A percentile compares a stretch with the other conserved stretches of the same genome.
These are phyloP conservation scores for Arachis stenosperma DNA, from an alignment of 306 rosid species.

Conservation along the genomic window DNA sequence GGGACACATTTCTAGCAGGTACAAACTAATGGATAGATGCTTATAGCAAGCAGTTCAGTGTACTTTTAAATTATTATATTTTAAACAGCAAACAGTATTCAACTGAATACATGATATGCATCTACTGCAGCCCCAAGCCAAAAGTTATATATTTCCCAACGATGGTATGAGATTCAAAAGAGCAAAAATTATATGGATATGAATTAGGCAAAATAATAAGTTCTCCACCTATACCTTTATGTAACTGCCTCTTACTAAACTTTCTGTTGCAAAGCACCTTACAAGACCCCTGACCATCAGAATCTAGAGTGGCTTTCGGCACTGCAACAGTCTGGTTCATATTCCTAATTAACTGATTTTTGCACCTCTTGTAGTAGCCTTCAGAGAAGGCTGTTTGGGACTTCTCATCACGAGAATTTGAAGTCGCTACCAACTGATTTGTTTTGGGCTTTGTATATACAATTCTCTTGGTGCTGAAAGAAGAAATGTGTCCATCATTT, in stretches of 20 bases:
- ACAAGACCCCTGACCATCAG: constrained; percentile 48
- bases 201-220: constrained; percentile 26
- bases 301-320: constrained; percentile 49
- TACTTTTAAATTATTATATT: constrained; percentile 27
- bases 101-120: constrained; percentile 13
- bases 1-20: constrained; percentile 23
- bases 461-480: constrained; percentile 57
- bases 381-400: constrained; percentile 59
- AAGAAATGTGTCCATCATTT: constrained; percentile 45
- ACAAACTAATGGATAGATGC: constrained; percentile 8
- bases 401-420: constrained; percentile 64
- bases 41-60: constrained; percentile 11
- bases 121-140: constrained; percentile 20
- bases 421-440: constrained; percentile 86
- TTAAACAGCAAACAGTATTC: constrained; percentile 23
- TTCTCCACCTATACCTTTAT: constrained; percentile 64
- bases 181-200: constrained; percentile 25
- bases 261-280: constrained; percentile 58
- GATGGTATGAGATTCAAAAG: constrained; percentile 6
- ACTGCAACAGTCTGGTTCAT: constrained; percentile 47
- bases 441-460: constrained; percentile 79
- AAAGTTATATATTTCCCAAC: too few species aligned
- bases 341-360: constrained; percentile 81
- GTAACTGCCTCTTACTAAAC: constrained; percentile 59
- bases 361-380: constrained; percentile 86